Percentiles rank a stretch among this genome's conserved stretches.
phyloP scores from a whole-genome alignment of 306 rosid species.

The Prunus dulcis region DNA sequence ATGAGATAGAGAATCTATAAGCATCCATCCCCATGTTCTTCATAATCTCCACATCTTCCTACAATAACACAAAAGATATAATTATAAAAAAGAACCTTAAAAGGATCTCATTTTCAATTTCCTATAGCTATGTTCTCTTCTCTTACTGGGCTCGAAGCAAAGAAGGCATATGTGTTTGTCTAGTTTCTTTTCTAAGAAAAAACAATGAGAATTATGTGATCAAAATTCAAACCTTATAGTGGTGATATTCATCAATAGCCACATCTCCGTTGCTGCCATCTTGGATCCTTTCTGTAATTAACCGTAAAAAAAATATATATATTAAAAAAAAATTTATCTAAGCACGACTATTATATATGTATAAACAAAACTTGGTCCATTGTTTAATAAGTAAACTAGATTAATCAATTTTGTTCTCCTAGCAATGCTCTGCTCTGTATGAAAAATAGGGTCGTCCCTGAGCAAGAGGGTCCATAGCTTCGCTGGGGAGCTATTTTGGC shows the following conservation, averaged over 20 bases:
- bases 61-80: neutral
- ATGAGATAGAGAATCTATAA: constrained; percentile 47
- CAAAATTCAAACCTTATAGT: neutral
- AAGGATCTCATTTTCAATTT: too few relatives aligned
- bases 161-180: neutral
- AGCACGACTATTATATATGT: too few relatives aligned
- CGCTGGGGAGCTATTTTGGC: too few relatives aligned
- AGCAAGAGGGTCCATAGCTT: too few relatives aligned
- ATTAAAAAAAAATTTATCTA: too few relatives aligned
- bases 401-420: too few relatives aligned
- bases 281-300: constrained; percentile 26
- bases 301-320: neutral
- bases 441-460: too few relatives aligned
- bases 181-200: too few relatives aligned
- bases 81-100: neutral
- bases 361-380: too few relatives aligned
- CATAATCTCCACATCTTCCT: constrained; percentile 50
- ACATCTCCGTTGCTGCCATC: constrained; percentile 37
- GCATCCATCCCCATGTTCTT: constrained; percentile 40
- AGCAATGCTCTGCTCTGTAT: too few relatives aligned
- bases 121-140: too few relatives aligned
- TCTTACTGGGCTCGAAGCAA: neutral
- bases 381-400: too few relatives aligned
- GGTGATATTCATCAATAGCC: constrained; percentile 15
- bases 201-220: neutral